These are phyloP conservation scores for Coemansia sp. DNA, from an alignment of 192 early-diverging fungal genomes.

Conservation along the genomic window DNA sequence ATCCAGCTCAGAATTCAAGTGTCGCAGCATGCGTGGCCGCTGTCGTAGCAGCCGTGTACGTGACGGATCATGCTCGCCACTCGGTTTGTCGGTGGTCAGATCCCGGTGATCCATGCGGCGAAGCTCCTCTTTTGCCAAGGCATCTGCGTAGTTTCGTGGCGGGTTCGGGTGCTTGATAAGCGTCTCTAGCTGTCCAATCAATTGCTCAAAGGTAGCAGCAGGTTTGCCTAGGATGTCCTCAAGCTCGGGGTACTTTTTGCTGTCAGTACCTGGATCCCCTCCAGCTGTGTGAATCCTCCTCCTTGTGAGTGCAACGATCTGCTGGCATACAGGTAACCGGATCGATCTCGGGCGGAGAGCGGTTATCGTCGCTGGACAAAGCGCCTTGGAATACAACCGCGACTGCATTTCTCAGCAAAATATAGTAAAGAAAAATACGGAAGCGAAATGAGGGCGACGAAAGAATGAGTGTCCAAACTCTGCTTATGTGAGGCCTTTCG, in stretches of 20 bases:
- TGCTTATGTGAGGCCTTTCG: too few species aligned
- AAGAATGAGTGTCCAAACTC: too few species aligned
- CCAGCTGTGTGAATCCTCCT: background rate
- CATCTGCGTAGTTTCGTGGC: conserved; percentile 52
- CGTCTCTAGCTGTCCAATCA: conserved; percentile 42
- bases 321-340: background rate
- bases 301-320: background rate
- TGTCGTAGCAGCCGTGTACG: conserved; percentile 13
- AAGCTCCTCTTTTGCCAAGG: conserved; percentile 51
- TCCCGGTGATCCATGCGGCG: conserved; percentile 28
- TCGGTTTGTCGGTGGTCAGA: conserved; percentile 16
- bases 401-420: conserved; percentile 26
- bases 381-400: conserved; percentile 25
- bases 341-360: background rate
- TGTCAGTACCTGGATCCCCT: background rate
- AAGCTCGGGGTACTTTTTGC: conserved; percentile 25
- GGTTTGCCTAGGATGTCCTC: conserved; percentile 37
- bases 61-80: background rate
- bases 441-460: background rate
- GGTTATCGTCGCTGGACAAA: background rate
- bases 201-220: conserved; percentile 30
- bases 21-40: conserved; percentile 22
- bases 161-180: conserved; percentile 49
- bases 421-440: background rate
- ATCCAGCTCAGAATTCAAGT: conserved; percentile 6